Evolutionary conservation across 2,329 filamentous ascomycete genomes (phyloP).

Genomic region (Paracoccidioides brasiliensis): DNA sequence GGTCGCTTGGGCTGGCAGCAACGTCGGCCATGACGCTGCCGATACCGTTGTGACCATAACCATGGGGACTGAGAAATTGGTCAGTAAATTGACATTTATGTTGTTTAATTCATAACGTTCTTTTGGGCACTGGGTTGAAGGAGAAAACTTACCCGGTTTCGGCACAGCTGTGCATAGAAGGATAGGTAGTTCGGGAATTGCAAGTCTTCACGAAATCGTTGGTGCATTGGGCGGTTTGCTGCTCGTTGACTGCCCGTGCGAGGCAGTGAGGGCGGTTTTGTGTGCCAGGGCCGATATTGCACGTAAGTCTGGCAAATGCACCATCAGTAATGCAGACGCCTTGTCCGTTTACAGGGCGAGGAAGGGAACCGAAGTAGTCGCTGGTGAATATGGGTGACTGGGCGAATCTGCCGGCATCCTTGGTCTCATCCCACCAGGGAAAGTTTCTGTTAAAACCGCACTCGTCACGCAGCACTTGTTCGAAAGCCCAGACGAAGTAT

Average conservation of each 20-base stretch:
- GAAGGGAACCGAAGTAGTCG: slow-evolving; percentile 3
- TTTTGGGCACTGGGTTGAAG: neutral
- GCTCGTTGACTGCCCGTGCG: neutral
- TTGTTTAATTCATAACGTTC: neutral
- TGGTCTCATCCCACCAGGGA: slow-evolving; percentile 5
- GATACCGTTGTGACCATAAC: slow-evolving; percentile 1
- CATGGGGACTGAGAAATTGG: neutral
- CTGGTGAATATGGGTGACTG: neutral
- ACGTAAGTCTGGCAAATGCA: slow-evolving; percentile 1
- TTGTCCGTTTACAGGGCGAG: neutral
- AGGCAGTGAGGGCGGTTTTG: slow-evolving; percentile 1
- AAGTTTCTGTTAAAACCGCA: slow-evolving; percentile 3
- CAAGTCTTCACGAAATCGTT: neutral
- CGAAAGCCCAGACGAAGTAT: slow-evolving; percentile 9
- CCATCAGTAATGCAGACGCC: slow-evolving; percentile 2
- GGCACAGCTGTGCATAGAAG: slow-evolving; percentile 1
- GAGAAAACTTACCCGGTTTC: neutral
- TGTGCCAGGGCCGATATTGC: slow-evolving; percentile 3
- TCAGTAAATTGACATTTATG: neutral
- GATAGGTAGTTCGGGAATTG: neutral
- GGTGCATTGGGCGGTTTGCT: neutral
- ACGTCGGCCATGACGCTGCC: slow-evolving; percentile 20
- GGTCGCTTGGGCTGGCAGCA: slow-evolving; percentile 32
- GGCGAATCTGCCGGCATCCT: slow-evolving; percentile 4
- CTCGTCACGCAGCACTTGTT: slow-evolving; percentile 12